Evolutionary conservation across 1,284 basidiomycete species (phyloP).

Genomic region (Exobasidium cylindrosporum): DNA sequence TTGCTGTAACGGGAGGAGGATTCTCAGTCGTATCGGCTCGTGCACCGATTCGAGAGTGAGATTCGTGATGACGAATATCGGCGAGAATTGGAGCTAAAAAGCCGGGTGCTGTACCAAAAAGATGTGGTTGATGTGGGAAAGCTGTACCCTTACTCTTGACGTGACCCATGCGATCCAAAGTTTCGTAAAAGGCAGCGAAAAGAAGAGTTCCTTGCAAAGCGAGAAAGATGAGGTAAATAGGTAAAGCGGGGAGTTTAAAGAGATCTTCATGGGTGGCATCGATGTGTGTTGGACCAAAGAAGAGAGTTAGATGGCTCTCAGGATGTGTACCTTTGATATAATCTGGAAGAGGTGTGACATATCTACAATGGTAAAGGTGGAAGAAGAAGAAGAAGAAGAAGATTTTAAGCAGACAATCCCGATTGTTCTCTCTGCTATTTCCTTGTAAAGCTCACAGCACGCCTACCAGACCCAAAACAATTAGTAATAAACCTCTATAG

Average conservation of each 20-base stretch:
- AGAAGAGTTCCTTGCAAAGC: slow-evolving; percentile 33
- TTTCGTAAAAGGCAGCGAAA: slow-evolving; percentile 29
- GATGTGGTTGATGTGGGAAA: slow-evolving; percentile 43
- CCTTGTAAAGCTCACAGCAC: not conserved
- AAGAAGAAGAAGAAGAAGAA: too few species aligned
- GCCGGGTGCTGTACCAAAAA: slow-evolving; percentile 48
- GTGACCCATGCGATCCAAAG: slow-evolving; percentile 34
- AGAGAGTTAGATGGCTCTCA: slow-evolving; percentile 47
- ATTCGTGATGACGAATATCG: slow-evolving; percentile 36
- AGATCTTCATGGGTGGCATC: slow-evolving; percentile 50
- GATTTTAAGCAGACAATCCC: too few species aligned
- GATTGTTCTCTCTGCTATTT: not conserved
- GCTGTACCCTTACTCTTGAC: slow-evolving; percentile 17
- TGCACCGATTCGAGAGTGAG: slow-evolving; percentile 16
- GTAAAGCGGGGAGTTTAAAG: slow-evolving; percentile 49
- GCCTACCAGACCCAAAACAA: slow-evolving; percentile 26
- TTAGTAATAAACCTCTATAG: slow-evolving; percentile 35
- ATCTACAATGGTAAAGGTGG: slow-evolving; percentile 19
- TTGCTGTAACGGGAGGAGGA: slow-evolving; percentile 20
- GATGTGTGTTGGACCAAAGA: slow-evolving; percentile 33
- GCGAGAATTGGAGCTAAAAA: slow-evolving; percentile 43
- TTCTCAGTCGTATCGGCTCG: slow-evolving; percentile 21
- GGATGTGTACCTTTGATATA: slow-evolving; percentile 50
- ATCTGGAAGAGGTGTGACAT: slow-evolving; percentile 48
- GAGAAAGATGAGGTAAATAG: slow-evolving; percentile 49